phyloP scores from a whole-genome alignment of 2,329 filamentous ascomycete genomes.

The Claviceps quebecensis region DNA sequence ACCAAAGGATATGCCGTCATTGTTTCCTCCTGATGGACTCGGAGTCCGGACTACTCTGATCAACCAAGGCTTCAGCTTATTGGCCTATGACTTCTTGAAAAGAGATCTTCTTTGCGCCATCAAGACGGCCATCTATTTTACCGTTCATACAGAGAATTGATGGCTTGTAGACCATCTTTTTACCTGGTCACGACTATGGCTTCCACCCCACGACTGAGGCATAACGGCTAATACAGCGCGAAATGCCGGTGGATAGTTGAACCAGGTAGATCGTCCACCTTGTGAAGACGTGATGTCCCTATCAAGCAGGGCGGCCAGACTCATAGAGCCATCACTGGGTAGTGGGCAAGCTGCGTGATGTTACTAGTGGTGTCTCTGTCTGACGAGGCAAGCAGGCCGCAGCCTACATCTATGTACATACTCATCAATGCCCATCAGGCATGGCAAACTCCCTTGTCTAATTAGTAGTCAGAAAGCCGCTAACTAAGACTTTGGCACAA shows the following conservation, averaged over 20 bases:
- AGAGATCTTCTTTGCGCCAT: conserved; percentile 1
- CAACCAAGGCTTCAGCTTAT: neutral
- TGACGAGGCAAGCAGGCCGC: neutral
- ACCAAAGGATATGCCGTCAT: neutral
- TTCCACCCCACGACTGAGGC: neutral
- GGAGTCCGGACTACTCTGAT: neutral
- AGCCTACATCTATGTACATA: no score
- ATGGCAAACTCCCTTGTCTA: neutral
- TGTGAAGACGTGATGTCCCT: neutral
- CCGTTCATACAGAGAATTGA: no score
- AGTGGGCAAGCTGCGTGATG: neutral
- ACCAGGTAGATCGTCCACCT: neutral
- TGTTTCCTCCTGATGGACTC: conserved; percentile 2
- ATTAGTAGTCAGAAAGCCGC: neutral
- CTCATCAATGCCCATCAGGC: neutral
- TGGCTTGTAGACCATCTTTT: neutral
- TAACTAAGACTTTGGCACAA: neutral
- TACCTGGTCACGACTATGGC: neutral
- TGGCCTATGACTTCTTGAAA: neutral
- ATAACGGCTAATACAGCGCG: neutral
- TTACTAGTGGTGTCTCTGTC: neutral
- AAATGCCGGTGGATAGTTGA: neutral
- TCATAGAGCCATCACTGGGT: neutral
- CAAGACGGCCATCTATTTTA: neutral
- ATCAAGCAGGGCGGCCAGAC: neutral